Base-by-base conservation (phyloP, 1,284 basidiomycete species). In the Jaminaea rosea region DNA sequence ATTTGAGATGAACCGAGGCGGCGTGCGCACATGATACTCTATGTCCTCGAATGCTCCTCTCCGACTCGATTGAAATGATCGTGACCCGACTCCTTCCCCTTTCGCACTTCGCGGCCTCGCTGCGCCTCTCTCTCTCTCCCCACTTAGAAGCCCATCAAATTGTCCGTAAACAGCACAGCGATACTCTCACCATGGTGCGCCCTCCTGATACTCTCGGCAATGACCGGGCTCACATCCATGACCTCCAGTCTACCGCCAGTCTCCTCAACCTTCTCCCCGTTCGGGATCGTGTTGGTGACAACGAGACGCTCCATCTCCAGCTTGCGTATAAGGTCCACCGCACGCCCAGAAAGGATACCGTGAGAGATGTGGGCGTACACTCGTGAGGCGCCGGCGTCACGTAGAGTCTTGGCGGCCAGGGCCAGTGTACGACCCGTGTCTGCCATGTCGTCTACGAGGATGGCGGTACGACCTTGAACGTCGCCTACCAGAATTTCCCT, bases 401-500 rank as follows among this genome's bases (percentile, higher is more conserved):
- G 80, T 56, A 98, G 78, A 3, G 90, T 88, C 49, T 83, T 83
- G 10, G 84, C 86, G 26, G 93, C 93, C 15, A 96, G 78, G 10
- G 83, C 78, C 23, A 98, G 81, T 1, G 94, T 98, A 55, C 81
- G 81, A 1, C 92, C 93, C 4, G 89, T 91, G 75, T 98, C 94
- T 71, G 96, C 86, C 90, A 98, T 97, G 74, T 98, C 93, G 75
- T 98, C 93, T 26, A 98, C 86, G 46, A 98, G 79, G 67, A 98
- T 93, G 26, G 88, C 91, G 67, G 85, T 87, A 79, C 92, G 92
- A 76, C 86, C 90, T 65, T 80, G 81, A 56, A 98, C 93, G 73
- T 97, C 89, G n/a, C 93, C 93, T 48, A 98, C 93, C 31, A 98
- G 80, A 50, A 98, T 80, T 74, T 98, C 91, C 88, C 97, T 93